phyloP scores from a whole-genome alignment of 1,284 basidiomycete genomes.

The Apiotrichum laibachii region DNA sequence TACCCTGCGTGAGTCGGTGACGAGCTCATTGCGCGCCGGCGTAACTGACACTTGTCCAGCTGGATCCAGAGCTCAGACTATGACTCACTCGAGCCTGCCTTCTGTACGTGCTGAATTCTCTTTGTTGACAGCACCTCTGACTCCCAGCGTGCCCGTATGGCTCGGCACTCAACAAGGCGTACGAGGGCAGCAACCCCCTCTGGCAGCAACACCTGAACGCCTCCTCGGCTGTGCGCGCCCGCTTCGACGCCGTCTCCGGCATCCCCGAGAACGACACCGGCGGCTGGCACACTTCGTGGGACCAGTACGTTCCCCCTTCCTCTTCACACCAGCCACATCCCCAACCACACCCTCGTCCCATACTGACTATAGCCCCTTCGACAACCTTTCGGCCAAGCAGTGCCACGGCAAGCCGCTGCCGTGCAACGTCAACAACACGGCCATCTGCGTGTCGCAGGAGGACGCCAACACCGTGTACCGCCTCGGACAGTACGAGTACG shows the following conservation, averaged over 20 bases:
- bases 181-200: conserved; percentile 19
- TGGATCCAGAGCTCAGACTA: conserved; percentile 26
- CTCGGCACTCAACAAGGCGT: conserved; percentile 6
- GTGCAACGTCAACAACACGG: conserved; percentile 33
- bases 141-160: conserved; percentile 25
- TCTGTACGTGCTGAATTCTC: conserved; percentile 17
- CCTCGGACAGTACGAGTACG: conserved; percentile 42
- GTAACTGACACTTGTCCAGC: background rate
- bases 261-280: conserved; percentile 29
- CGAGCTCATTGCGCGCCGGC: no score
- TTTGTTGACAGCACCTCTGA: background rate
- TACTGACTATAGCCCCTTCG: conserved; percentile 29
- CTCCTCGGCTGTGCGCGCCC: conserved; percentile 20
- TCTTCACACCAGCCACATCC: background rate
- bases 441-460: conserved; percentile 29
- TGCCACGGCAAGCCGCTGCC: conserved; percentile 38
- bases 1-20: conserved; percentile 22
- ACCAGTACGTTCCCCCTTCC: conserved; percentile 30
- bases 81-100: conserved; percentile 39
- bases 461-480: conserved; percentile 41
- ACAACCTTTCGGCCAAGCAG: conserved; percentile 44
- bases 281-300: conserved; percentile 37
- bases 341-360: no score
- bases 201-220: conserved; percentile 34
- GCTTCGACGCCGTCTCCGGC: conserved; percentile 36